These are phyloP conservation scores for Neckera pumila DNA, from an alignment of 225 moss, liverwort and hornwort species.

Conservation along the genomic window DNA sequence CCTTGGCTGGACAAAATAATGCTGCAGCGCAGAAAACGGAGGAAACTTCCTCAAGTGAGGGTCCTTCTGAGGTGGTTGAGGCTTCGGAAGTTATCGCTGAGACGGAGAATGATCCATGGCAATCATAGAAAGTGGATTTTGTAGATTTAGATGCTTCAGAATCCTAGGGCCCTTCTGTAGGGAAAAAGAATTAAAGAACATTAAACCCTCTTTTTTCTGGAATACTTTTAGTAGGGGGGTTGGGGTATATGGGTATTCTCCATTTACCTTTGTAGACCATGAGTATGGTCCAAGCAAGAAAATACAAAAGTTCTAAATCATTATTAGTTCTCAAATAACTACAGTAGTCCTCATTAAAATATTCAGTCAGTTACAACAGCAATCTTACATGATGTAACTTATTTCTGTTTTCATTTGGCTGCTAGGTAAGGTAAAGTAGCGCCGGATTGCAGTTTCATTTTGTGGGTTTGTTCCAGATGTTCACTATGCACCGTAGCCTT, in stretches of 20 bases:
- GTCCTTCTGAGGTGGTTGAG: conserved; percentile 56
- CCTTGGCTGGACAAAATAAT: conserved; percentile 36
- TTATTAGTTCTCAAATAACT: not conserved
- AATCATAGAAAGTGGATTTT: conserved; percentile 20
- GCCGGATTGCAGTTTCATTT: not conserved
- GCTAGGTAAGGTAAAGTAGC: not conserved
- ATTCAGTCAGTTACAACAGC: not conserved
- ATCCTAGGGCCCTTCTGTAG: not conserved
- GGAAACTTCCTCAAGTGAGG: not conserved
- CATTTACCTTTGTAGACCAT: not conserved
- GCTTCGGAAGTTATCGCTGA: conserved; percentile 82
- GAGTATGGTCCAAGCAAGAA: not conserved
- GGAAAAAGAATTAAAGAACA: not conserved
- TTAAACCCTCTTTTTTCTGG: not conserved
- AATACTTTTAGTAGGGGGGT: not conserved
- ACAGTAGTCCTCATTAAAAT: not conserved
- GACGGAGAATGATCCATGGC: conserved; percentile 81
- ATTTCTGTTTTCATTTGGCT: not conserved
- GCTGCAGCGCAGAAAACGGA: not conserved
- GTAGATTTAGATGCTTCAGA: not conserved
- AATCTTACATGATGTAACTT: not conserved
- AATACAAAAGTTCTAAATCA: not conserved
- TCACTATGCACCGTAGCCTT: not conserved
- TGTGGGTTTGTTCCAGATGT: not conserved
- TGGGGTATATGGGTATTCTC: not conserved